Evolutionary conservation across 2,329 filamentous ascomycete genomes (phyloP), one percentile per base, ranked within the genome.

Genomic region (Aspergillus sojae): DNA sequence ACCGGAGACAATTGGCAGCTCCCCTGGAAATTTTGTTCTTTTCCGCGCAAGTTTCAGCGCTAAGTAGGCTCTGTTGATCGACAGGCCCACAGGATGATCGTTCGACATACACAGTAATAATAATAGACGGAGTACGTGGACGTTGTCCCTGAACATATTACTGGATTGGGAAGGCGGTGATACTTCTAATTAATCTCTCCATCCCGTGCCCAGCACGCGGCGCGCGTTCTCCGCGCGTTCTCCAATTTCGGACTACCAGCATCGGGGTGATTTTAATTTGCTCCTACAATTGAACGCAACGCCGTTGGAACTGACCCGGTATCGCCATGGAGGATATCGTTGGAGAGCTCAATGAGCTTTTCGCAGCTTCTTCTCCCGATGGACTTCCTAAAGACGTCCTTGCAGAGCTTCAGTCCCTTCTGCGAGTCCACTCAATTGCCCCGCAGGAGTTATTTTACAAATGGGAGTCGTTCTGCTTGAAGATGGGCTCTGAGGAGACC

Each of bases 391-490:
- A 88, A 67, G 94, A 98, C 77, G 86, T 98, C 62, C 82, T 93
- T 67, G 82, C 85, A 59, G 94, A 97, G 80, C 83, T 99, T 69
- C 86, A 91, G 75, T 96, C 93, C 63, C 96, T 97, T 75, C 86
- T 95, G 81, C 89, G 90, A 60, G 84, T 98, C 64, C 92, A 97
- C 79, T 88, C 88, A 55, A 86, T 98, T 65, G 87, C 89, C 19
- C 85, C 89, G 39, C 89, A 98, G 77, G 95, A 98, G 75, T 84
- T 98, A 30, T 97, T 93, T 79, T 97, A 93, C 87, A 98, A 98
- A 84, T 99, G 95, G 95, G 95, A 99, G 78, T 94, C 93, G 0
- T 98, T 97, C 83, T 94, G 91, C 78, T 90, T 99, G 76, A 96
- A 94, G 79, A 93, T 98, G 89, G 92, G 94, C 28, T 82, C 88